A percentile compares a stretch with the other conserved stretches of the same genome.
phyloP scores from a whole-genome alignment of 352 stramenopile species.

The Thraustotheca clavata region DNA sequence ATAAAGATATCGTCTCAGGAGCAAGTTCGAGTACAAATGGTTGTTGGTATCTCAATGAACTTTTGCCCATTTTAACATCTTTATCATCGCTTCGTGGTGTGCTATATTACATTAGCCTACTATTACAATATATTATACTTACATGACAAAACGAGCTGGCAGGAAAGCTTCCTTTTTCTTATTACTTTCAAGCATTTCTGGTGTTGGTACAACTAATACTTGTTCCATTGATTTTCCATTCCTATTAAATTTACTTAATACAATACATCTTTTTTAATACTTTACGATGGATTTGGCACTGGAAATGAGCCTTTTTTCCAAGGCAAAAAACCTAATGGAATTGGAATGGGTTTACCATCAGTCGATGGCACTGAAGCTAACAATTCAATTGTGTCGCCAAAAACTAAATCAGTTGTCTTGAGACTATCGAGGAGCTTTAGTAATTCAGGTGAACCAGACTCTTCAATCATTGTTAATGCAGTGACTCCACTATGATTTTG shows the following conservation, averaged over 20 bases:
- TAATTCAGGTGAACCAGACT: neutral
- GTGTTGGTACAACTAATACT: neutral
- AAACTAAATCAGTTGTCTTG: neutral
- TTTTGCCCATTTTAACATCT: constrained; percentile 9
- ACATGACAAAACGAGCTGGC: neutral
- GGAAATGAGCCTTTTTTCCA: neutral
- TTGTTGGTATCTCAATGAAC: constrained; percentile 51
- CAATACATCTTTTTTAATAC: neutral
- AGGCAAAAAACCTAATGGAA: neutral
- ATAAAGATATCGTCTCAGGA: neutral
- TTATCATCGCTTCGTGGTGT: neutral
- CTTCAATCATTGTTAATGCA: neutral
- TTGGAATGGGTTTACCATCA: neutral
- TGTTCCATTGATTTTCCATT: neutral
- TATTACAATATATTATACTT: neutral
- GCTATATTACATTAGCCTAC: neutral
- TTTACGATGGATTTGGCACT: neutral
- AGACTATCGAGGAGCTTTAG: neutral
- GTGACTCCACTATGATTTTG: neutral
- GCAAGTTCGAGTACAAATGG: constrained; percentile 49
- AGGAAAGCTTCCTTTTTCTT: neutral
- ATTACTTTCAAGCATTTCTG: neutral
- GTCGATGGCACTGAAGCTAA: neutral
- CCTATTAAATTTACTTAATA: neutral
- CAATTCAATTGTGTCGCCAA: constrained; percentile 1